Conservation (phyloP, 2,329 filamentous ascomycete species). For the Neonectria magnoliae region DNA sequence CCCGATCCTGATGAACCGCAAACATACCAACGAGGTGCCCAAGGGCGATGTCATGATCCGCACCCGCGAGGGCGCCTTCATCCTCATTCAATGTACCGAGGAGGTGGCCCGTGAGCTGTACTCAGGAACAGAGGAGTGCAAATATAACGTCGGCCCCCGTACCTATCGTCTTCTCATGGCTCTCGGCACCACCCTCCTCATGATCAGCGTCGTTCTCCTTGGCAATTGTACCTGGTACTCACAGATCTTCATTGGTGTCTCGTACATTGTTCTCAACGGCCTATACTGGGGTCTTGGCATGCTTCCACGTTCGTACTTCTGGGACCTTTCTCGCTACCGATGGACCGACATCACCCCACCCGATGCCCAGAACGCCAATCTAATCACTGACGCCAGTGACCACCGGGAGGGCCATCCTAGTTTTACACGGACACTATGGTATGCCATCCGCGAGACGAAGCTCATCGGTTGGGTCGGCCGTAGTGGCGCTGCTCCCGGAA, state of each 20-base stretch:
- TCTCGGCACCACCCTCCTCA: constrained; percentile 67
- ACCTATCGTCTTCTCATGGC: constrained; percentile 65
- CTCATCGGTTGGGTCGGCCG: constrained; percentile 63
- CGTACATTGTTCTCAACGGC: constrained; percentile 69
- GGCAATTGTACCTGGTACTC: constrained; percentile 71
- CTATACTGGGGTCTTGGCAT: constrained; percentile 67
- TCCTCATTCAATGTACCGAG: constrained; percentile 67
- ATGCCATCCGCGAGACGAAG: constrained; percentile 64
- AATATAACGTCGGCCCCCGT: constrained; percentile 60
- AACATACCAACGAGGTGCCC: constrained; percentile 59
- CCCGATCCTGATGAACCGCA: constrained; percentile 63
- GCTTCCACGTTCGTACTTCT: constrained; percentile 60
- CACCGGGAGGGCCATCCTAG: constrained; percentile 54
- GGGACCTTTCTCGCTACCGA: constrained; percentile 66
- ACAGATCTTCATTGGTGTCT: constrained; percentile 66
- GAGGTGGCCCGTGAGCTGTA: constrained; percentile 72
- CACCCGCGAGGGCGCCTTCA: constrained; percentile 68
- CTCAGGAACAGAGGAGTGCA: constrained; percentile 67
- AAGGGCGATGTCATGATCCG: constrained; percentile 69
- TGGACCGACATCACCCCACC: constrained; percentile 53
- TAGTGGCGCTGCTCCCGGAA: constrained; percentile 62
- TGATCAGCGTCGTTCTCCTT: constrained; percentile 68
- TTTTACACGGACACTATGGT: constrained; percentile 68
- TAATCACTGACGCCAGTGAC: constrained; percentile 42
- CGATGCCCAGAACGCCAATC: constrained; percentile 51